Conservation (phyloP, 177 flowering plant genomes). For the Telopea speciosissima region DNA sequence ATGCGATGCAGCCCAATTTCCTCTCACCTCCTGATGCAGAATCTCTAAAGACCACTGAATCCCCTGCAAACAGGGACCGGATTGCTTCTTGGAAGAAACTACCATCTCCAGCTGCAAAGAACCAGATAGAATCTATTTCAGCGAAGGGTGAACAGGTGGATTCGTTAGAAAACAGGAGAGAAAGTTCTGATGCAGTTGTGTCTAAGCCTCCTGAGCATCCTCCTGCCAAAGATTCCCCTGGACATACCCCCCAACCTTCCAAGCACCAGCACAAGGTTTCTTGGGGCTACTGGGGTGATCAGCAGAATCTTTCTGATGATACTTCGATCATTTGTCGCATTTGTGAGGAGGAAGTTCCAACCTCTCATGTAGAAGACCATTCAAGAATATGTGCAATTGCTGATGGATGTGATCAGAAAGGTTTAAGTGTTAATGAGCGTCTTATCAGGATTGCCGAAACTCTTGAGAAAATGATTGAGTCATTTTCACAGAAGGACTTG, state of each 20-base stretch:
- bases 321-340: constrained; percentile 93
- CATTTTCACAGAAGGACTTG: constrained; percentile 59
- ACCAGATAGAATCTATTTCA: constrained; percentile 37
- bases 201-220: constrained; percentile 47
- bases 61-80: constrained; percentile 51
- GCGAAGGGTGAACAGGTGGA: constrained; percentile 37
- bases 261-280: constrained; percentile 83
- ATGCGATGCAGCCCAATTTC: constrained; percentile 24
- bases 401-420: constrained; percentile 96
- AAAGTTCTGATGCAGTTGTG: constrained; percentile 32
- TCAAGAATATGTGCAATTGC: constrained; percentile 94
- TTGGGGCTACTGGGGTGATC: constrained; percentile 97
- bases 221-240: constrained; percentile 52
- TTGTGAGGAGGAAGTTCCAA: constrained; percentile 97
- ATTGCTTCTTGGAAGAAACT: constrained; percentile 92
- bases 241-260: constrained; percentile 33
- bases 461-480: constrained; percentile 84
- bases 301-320: constrained; percentile 56
- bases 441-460: constrained; percentile 74
- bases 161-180: constrained; percentile 22
- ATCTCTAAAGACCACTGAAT: constrained; percentile 36
- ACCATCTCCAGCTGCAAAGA: constrained; percentile 64
- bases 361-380: constrained; percentile 89
- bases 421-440: constrained; percentile 86
- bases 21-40: constrained; percentile 33